A percentile compares a stretch with the other conserved stretches of the same genome.
Evolutionary conservation across 1,139 yeast genomes (phyloP).

Genomic region (Nakaseomyces uthaithaninus): DNA sequence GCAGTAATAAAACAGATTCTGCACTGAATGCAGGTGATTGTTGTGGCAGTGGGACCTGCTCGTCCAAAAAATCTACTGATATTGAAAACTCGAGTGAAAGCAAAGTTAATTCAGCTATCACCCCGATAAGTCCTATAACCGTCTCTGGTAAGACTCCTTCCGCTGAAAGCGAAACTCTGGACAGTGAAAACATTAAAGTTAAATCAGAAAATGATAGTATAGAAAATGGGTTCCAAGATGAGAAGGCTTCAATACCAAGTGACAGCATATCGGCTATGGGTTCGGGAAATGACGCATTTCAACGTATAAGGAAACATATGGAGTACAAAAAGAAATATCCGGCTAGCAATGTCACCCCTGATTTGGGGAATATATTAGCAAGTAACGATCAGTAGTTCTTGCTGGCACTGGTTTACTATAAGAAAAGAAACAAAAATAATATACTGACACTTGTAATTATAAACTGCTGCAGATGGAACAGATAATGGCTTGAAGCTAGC

Average conservation of each 20-base stretch:
- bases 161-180: not conserved
- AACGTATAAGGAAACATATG: slow-evolving; percentile 16
- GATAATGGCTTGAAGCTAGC: too few relatives aligned
- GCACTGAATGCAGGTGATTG: not conserved
- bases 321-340: slow-evolving; percentile 4
- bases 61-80: not conserved
- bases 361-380: slow-evolving; percentile 1
- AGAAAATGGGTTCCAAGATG: not conserved
- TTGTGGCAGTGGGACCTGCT: not conserved
- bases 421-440: too few relatives aligned
- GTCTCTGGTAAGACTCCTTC: not conserved
- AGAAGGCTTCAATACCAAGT: not conserved
- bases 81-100: not conserved
- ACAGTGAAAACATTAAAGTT: too few relatives aligned
- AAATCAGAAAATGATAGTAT: not conserved
- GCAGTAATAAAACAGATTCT: not conserved
- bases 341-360: not conserved
- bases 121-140: slow-evolving; percentile 2
- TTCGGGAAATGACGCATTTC: slow-evolving; percentile 15
- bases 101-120: not conserved
- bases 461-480: too few relatives aligned
- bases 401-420: too few relatives aligned
- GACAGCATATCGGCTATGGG: not conserved
- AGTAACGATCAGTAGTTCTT: too few relatives aligned
- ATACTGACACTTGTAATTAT: too few relatives aligned